Percentiles rank a stretch among this genome's conserved stretches.
Conservation (phyloP, 2,329 filamentous ascomycete species). For the Fusarium compactum region DNA sequence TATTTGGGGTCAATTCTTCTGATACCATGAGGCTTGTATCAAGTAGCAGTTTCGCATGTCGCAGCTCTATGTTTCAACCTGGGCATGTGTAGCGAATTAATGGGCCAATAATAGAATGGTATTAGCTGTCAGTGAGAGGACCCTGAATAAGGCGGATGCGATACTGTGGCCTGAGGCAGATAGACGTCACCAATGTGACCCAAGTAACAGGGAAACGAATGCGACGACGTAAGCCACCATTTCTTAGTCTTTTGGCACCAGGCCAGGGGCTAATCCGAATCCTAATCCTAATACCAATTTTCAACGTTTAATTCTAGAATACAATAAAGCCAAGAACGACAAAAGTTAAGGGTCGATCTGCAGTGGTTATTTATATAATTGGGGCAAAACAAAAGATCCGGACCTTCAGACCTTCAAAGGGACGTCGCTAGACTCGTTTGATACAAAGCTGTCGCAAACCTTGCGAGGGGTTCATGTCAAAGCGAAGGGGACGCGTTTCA, state of each 20-base stretch:
- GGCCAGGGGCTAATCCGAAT: slow-evolving; percentile 12
- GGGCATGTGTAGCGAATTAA: background rate
- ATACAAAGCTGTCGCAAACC: slow-evolving; percentile 20
- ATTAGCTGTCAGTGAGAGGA: slow-evolving; percentile 14
- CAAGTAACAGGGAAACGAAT: slow-evolving; percentile 21
- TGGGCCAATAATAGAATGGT: slow-evolving; percentile 1
- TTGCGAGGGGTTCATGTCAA: slow-evolving; percentile 16
- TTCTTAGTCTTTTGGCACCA: slow-evolving; percentile 13
- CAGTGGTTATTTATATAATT: background rate
- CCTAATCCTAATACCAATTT: background rate
- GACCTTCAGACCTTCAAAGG: slow-evolving; percentile 18
- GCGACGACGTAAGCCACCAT: slow-evolving; percentile 37
- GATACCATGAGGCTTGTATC: background rate
- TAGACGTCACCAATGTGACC: slow-evolving; percentile 4
- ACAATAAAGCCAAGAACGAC: background rate
- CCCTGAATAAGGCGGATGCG: slow-evolving; percentile 15
- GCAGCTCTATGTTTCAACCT: slow-evolving; percentile 6
- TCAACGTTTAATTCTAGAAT: background rate
- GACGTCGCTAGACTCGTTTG: slow-evolving; percentile 13
- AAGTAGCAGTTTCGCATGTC: background rate
- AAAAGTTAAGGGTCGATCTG: background rate
- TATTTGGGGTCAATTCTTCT: background rate
- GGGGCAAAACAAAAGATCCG: background rate
- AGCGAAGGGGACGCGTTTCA: slow-evolving; percentile 13
- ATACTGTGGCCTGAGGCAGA: slow-evolving; percentile 30